phyloP scores from a whole-genome alignment of 306 rosid species.

The Amphicarpaea edgeworthii region DNA sequence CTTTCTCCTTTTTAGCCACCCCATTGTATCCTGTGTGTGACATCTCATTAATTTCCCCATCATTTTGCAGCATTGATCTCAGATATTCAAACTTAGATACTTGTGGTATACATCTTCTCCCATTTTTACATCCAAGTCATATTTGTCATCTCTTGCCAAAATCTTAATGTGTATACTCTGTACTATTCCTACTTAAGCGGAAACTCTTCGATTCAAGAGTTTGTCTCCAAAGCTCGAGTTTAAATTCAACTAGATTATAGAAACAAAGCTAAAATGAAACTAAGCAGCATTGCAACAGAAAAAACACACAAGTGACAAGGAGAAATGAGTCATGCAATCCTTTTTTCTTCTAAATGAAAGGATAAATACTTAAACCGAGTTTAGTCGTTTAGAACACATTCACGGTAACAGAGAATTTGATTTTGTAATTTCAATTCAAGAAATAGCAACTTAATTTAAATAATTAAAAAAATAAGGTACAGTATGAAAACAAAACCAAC shows the following conservation, averaged over 20 bases:
- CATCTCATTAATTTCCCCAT: background rate
- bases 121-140: background rate
- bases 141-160: background rate
- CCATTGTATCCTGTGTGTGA: background rate
- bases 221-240: background rate
- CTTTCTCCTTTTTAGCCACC: background rate
- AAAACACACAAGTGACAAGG: background rate
- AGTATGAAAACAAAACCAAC: conserved; percentile 55
- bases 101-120: background rate
- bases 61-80: background rate
- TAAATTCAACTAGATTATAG: background rate
- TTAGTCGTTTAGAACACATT: background rate
- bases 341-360: background rate
- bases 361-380: background rate
- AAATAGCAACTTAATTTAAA: conserved; percentile 9
- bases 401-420: background rate
- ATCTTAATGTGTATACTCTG: background rate
- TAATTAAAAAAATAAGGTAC: background rate
- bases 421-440: background rate
- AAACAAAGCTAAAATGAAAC: background rate
- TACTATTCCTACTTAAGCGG: background rate
- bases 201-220: background rate
- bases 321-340: background rate
- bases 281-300: background rate
- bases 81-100: background rate